phyloP scores from a whole-genome alignment of 768 basidiomycete genomes.

The Leccinum imitatum region DNA sequence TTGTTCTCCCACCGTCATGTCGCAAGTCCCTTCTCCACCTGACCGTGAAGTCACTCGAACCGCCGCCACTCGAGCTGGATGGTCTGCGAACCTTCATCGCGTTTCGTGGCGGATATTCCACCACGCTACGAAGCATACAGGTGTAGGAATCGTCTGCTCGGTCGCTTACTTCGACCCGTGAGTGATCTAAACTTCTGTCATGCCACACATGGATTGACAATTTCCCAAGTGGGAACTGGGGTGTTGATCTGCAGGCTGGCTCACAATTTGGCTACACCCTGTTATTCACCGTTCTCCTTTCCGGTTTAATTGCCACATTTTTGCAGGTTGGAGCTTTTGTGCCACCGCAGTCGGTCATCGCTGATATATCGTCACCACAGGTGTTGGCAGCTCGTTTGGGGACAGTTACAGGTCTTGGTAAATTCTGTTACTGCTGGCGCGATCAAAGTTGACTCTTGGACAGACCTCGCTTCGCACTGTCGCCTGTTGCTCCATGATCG shows the following conservation, averaged over 20 bases:
- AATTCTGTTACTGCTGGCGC: constrained; percentile 15
- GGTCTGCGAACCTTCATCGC: constrained; percentile 21
- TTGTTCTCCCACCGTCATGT: constrained; percentile 15
- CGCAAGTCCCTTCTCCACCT: neutral
- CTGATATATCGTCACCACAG: constrained; percentile 35
- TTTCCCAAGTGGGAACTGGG: constrained; percentile 73
- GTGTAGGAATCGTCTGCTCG: constrained; percentile 83
- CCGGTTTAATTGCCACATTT: constrained; percentile 80
- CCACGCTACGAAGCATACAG: constrained; percentile 66
- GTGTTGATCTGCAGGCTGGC: constrained; percentile 86
- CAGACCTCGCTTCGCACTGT: constrained; percentile 63
- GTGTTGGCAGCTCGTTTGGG: constrained; percentile 80
- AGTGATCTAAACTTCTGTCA: constrained; percentile 28
- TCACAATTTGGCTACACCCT: constrained; percentile 82
- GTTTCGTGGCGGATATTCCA: constrained; percentile 37
- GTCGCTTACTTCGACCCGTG: constrained; percentile 91
- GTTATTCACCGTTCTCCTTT: constrained; percentile 80
- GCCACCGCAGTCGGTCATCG: neutral
- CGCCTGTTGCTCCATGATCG: constrained; percentile 65
- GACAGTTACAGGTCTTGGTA: constrained; percentile 78
- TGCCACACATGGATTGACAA: neutral
- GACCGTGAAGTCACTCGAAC: constrained; percentile 6
- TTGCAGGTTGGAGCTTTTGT: constrained; percentile 53
- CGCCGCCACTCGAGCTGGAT: constrained; percentile 3
- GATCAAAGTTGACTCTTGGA: constrained; percentile 17